These are phyloP conservation scores for Leccinum cinnamomeum DNA, from an alignment of 1,284 basidiomycete genomes.

Conservation along the genomic window DNA sequence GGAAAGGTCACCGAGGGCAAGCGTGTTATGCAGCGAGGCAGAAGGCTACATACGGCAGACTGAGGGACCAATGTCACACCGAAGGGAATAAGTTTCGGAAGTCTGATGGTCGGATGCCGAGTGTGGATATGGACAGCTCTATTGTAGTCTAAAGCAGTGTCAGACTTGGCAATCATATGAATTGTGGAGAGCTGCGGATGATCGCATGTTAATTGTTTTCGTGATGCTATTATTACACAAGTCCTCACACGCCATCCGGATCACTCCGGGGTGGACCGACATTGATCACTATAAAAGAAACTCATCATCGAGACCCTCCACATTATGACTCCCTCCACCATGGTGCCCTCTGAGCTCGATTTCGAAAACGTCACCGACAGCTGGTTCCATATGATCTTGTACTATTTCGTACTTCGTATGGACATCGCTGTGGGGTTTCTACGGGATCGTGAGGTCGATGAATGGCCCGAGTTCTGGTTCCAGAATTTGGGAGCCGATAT, in stretches of 20 bases:
- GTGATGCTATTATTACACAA: no score
- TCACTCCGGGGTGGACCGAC: neutral
- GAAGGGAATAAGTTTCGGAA: neutral
- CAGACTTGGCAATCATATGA: neutral
- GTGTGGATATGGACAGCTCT: no score
- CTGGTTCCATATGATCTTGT: neutral
- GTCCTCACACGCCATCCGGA: no score
- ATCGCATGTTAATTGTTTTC: neutral
- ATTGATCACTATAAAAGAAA: neutral
- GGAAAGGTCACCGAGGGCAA: neutral
- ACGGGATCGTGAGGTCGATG: neutral
- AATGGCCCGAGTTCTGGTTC: neutral
- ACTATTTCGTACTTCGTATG: neutral
- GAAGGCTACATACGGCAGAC: neutral
- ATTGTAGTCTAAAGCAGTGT: no score
- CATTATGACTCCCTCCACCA: neutral
- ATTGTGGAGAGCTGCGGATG: neutral
- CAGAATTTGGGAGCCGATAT: neutral
- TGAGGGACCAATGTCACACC: neutral
- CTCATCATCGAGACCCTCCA: neutral
- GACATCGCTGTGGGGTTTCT: neutral
- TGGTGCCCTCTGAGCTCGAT: neutral
- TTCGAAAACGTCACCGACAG: neutral
- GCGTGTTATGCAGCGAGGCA: neutral
- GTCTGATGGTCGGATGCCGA: no score